Percentiles rank a stretch among this genome's conserved stretches.
Conservation (phyloP, 495 filamentous ascomycete species). For the Lepraria neglecta region DNA sequence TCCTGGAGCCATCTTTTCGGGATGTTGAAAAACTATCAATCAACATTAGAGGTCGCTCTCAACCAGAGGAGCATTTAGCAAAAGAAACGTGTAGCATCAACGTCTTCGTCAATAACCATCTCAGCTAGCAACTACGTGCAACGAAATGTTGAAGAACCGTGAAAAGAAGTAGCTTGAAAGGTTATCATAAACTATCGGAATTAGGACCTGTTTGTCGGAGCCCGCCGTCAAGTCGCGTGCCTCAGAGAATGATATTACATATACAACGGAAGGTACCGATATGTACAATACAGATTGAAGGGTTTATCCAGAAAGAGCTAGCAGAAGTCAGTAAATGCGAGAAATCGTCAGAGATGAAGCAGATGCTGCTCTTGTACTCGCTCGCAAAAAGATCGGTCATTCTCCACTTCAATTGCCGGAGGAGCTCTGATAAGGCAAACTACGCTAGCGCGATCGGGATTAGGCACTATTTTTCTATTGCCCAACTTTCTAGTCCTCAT, state of each 20-base stretch:
- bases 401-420: too few relatives aligned
- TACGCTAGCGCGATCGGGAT: neutral
- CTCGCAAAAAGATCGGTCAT: too few relatives aligned
- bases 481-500: neutral
- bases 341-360: neutral
- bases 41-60: neutral
- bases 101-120: neutral
- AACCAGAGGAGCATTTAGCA: neutral
- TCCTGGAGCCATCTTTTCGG: constrained; percentile 54
- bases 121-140: neutral
- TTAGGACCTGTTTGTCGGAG: neutral
- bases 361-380: too few relatives aligned
- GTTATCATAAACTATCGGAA: neutral
- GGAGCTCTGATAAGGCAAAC: neutral
- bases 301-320: neutral
- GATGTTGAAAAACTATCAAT: neutral
- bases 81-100: neutral
- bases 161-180: neutral
- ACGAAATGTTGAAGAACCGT: neutral
- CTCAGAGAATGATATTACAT: neutral
- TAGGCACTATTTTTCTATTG: neutral
- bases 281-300: neutral
- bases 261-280: neutral
- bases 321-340: too few relatives aligned
- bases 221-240: constrained; percentile 9